Base-by-base conservation (phyloP, 2,329 filamentous ascomycete species). In the Periconia sp. region DNA sequence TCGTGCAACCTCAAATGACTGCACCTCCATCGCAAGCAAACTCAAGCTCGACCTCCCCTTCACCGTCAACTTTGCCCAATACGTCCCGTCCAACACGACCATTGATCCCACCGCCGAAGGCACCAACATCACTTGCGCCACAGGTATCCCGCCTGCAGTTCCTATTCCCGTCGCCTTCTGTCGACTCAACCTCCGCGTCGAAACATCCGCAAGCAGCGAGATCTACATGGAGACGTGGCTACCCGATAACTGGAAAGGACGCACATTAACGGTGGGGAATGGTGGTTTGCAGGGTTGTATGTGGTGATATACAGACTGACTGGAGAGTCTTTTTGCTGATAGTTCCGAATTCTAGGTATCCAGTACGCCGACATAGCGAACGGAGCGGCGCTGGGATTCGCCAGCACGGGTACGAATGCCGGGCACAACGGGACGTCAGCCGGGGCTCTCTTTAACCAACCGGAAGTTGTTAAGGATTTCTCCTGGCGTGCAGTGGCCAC, bases 401-500 rank as follows among this genome's bases (percentile, higher is more conserved):
- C 73, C 2, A 62, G 65, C 10, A 65, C 74, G 0, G 65, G 67
- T 18, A 65, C 63, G 2, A 72, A 76, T 52, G 70, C 55, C 18
- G 73, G 73, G 6, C 72, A 75, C 55, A 72, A 74, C 49, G 72
- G 73, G 8, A 69, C 69, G 10, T 73, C 71, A 3, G 78, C 76
- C 11, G 55, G 63, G 18, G 65, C 74, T 2, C 79, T 81, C 55
- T 74, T 76, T 44, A 46, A 64, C 73, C 19, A 75, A 2, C 67
- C 72, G 0, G 77, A 78, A 27, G 71, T 79, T 2, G 53, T 80
- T 1, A 67, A 70, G 41, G 79, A 81, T 57, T 81, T 79, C 57
- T 76, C 74, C 8, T 80, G 74, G 50, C 70, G 75, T 6, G 71
- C 74, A n/a, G 48, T 60, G 3, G 47, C 66, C 23, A 66, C 60